Evolutionary conservation across 1,284 basidiomycete genomes (phyloP), one percentile per base, ranked within the genome.

Genomic region (Phellopilus nigrolimitatus): DNA sequence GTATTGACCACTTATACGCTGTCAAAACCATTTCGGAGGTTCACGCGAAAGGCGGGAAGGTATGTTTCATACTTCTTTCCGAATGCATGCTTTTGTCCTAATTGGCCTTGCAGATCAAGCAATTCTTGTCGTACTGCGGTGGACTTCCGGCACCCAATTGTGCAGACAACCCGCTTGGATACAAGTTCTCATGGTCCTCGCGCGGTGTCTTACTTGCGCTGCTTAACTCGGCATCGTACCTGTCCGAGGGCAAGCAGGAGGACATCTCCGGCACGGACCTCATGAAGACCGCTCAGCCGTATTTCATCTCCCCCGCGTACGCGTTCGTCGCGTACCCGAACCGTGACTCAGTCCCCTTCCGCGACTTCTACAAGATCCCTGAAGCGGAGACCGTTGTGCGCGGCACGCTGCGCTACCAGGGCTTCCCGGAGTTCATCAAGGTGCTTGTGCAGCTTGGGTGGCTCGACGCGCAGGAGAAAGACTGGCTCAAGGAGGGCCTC

Each of bases 101-200:
- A 51, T 13, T 22, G 53, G 27, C 0, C 13, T 36, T 45, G 9
- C 56, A 90, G 88, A 78, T 98, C 73, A 95, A 92, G 70, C 77
- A 90, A 63, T 99, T 99, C 82, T 74, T 90, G 57, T 95, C 91
- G 1, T 98, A 93, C 82, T 99, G 97, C 62, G 94, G 95, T 68
- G 97, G 95, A 55, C 84, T 97, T 36, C 93, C 94, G 51, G 91
- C 94, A 2, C 93, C 95, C 13, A 83, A 92, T 62, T 84, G 87
- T 61, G 84, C 92, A 12, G 84, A 86, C 65, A 99, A 98, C 75
- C 95, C 97, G 6, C 86, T 99, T 55, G 95, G 97, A 25, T 99
- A 98, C 84, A 98, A 98, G 71, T 98, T 99, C 77, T 97, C 93
- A 31, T 99, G 97, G 97, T 97, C 94, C 2, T 92, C 94, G 25